Conservation (phyloP, 495 filamentous ascomycete genomes). For the Lophiotrema nucula region DNA sequence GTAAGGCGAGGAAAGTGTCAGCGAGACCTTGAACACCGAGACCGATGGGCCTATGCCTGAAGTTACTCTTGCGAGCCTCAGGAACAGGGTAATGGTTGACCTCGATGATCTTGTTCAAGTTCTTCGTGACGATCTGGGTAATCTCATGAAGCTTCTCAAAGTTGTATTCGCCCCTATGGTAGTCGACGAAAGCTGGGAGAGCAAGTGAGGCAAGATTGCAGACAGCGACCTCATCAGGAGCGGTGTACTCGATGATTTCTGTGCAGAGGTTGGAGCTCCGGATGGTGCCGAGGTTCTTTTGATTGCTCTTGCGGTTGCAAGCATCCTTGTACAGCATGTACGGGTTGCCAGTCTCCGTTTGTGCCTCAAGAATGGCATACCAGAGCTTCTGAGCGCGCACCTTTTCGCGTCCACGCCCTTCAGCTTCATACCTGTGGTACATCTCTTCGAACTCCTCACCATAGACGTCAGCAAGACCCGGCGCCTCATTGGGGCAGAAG, state of each 20-base stretch:
- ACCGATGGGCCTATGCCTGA: slow-evolving; percentile 90
- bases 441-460: slow-evolving; percentile 95
- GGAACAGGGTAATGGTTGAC: slow-evolving; percentile 94
- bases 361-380: slow-evolving; percentile 95
- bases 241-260: slow-evolving; percentile 95
- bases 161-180: slow-evolving; percentile 77
- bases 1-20: slow-evolving; percentile 97
- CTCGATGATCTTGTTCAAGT: slow-evolving; percentile 97
- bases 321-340: slow-evolving; percentile 99
- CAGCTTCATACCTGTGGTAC: slow-evolving; percentile 78
- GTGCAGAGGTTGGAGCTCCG: slow-evolving; percentile 98
- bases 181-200: slow-evolving; percentile 84
- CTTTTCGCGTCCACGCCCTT: slow-evolving; percentile 82
- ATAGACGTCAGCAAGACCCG: slow-evolving; percentile 92
- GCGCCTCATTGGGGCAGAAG: slow-evolving; percentile 95
- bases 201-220: slow-evolving; percentile 96
- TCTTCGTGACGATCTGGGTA: slow-evolving; percentile 80
- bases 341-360: slow-evolving; percentile 97
- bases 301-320: slow-evolving; percentile 98
- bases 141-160: slow-evolving; percentile 95
- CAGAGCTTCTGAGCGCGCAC: slow-evolving; percentile 98
- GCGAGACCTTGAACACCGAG: slow-evolving; percentile 97
- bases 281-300: slow-evolving; percentile 98
- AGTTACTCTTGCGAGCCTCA: slow-evolving; percentile 91
- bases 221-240: slow-evolving; percentile 96